Conservation (phyloP, 345 rosid species). For the Orychophragmus violaceus region DNA sequence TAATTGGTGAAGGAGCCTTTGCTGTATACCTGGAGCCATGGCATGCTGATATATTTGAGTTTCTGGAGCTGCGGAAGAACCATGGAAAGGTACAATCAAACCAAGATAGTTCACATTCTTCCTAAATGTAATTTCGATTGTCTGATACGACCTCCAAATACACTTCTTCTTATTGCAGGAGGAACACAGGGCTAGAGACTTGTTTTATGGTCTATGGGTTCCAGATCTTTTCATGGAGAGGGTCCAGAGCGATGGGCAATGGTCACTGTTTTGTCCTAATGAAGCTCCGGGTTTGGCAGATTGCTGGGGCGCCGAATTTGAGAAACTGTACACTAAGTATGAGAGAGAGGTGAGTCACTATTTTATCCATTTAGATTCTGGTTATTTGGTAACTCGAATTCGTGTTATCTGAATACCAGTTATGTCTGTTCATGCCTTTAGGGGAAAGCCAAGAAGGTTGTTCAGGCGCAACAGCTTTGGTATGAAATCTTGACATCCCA, state of each 20-base stretch:
- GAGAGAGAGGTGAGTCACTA: constrained; percentile 50
- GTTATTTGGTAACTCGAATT: background rate
- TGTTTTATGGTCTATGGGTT: constrained; percentile 87
- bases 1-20: constrained; percentile 54
- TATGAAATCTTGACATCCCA: constrained; percentile 80
- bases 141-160: no score
- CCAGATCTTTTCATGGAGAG: constrained; percentile 96
- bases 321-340: constrained; percentile 53
- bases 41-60: constrained; percentile 75
- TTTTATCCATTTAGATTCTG: background rate
- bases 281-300: constrained; percentile 89
- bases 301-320: constrained; percentile 86
- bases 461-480: constrained; percentile 82
- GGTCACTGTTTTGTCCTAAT: constrained; percentile 89
- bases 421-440: background rate
- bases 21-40: constrained; percentile 86
- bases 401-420: background rate
- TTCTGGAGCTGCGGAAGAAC: constrained; percentile 69
- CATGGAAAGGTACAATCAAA: constrained; percentile 66
- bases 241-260: constrained; percentile 63
- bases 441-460: constrained; percentile 94
- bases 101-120: background rate
- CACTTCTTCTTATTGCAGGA: no score
- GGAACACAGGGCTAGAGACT: constrained; percentile 84
- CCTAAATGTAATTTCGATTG: no score